Base-by-base conservation (phyloP, 2,329 filamentous ascomycete species). In the Monosporascus sp. region DNA sequence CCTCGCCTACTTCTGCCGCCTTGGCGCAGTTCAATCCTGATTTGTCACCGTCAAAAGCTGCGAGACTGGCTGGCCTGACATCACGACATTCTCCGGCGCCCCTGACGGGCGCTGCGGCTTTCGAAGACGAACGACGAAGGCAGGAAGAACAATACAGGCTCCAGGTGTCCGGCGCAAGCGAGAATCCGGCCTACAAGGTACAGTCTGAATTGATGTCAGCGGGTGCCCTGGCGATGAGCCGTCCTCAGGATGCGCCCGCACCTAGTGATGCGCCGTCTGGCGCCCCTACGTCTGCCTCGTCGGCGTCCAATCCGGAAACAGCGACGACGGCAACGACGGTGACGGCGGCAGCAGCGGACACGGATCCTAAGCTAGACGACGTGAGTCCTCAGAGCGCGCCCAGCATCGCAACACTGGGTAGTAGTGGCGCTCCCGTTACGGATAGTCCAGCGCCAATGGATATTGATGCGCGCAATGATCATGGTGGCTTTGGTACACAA, bases 371-470 rank as follows among this genome's bases (percentile, higher is more conserved):
- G 52, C 62, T 67, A 26, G 76, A 78, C 48, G 76, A 78, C 47
- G 68, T 72, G 31, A 76, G 71, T 52, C 72, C 78, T 2, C 74
- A 75, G 54, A 78, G 73, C 56, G 65, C 66, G 17, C 65, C 65
- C 4, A 70, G 66, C 57, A 63, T 70, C 20, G 70, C 71, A 22
- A 77, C 72, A 59, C 62, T 80, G 43, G 68, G 70, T 35, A 71
- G 72, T 41, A 68, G 71, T 27, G 63, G 63, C 17, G 65, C 63
- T 16, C 63, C 72, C 2, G 73, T 81, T 7, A 77, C 77, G 8
- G 72, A 76, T 50, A 82, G 78, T 55, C 78, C 80, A 27, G 73
- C 68, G 1, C 72, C 78, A 27, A 81, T 83, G 78, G 80, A 83
- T 14, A 68, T 82, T 48, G 80, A 82, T 59, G 64, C 67, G 44